Conservation (phyloP, 345 rosid genomes). For the Gossypium thurberi region DNA sequence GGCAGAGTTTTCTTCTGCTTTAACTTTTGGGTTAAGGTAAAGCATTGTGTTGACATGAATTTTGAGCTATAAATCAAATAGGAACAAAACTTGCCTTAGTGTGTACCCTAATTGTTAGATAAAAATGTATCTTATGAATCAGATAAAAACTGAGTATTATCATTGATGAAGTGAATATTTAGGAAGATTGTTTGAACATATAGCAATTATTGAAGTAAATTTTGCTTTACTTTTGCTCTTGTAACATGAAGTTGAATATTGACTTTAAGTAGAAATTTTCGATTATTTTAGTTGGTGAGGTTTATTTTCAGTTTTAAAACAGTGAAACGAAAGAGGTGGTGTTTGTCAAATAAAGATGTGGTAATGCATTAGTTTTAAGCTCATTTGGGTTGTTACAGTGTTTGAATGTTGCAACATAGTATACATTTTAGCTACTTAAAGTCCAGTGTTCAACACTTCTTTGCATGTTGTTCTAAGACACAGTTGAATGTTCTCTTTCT, state of each 20-base stretch:
- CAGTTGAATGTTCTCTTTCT: too few species aligned
- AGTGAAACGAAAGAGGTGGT: not conserved
- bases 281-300: not conserved
- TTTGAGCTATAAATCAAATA: not conserved
- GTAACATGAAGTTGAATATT: not conserved
- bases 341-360: not conserved
- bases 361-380: not conserved
- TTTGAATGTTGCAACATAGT: not conserved
- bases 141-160: not conserved
- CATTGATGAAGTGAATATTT: not conserved
- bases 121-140: not conserved
- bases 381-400: not conserved
- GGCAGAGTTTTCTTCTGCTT: not conserved
- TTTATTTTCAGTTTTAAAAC: not conserved
- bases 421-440: not conserved
- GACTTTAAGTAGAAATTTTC: not conserved
- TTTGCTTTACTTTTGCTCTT: not conserved
- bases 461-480: not conserved
- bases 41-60: not conserved
- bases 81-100: not conserved
- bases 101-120: not conserved
- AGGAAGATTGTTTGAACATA: not conserved
- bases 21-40: not conserved
- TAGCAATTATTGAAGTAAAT: not conserved
- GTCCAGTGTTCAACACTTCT: not conserved